phyloP scores from a whole-genome alignment of 1,284 basidiomycete species.

The Trichosporon faecale region DNA sequence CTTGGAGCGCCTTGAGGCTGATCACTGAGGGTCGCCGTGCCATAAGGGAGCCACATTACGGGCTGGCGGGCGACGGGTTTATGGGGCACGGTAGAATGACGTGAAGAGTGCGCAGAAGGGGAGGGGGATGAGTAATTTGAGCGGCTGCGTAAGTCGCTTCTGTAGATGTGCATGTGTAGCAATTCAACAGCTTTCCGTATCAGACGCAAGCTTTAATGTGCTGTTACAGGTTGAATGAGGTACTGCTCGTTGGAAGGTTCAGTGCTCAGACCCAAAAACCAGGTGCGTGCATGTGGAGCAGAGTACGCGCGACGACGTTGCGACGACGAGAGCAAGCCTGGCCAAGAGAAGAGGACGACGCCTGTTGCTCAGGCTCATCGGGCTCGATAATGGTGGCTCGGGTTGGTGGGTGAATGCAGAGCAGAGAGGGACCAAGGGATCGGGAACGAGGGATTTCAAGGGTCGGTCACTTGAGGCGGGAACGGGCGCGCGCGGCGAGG shows the following conservation, averaged over 20 bases:
- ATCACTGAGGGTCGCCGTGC: neutral
- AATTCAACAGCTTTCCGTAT: neutral
- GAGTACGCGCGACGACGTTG: neutral
- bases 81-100: neutral
- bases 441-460: constrained; percentile 2
- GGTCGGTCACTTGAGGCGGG: constrained; percentile 6
- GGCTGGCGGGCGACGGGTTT: neutral
- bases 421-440: neutral
- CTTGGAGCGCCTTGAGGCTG: neutral
- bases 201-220: neutral
- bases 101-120: neutral
- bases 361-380: neutral
- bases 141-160: neutral
- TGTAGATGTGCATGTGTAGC: constrained; percentile 1
- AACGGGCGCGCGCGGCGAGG: constrained; percentile 5
- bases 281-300: neutral
- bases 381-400: neutral
- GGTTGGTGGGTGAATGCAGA: neutral
- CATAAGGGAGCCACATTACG: neutral
- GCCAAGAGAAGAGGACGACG: neutral
- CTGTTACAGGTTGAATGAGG: neutral
- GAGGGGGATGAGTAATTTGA: neutral
- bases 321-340: neutral
- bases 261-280: neutral
- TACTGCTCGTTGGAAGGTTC: neutral